Conservation (phyloP, 169 alveolate species). For the Toxoplasma gondii region DNA sequence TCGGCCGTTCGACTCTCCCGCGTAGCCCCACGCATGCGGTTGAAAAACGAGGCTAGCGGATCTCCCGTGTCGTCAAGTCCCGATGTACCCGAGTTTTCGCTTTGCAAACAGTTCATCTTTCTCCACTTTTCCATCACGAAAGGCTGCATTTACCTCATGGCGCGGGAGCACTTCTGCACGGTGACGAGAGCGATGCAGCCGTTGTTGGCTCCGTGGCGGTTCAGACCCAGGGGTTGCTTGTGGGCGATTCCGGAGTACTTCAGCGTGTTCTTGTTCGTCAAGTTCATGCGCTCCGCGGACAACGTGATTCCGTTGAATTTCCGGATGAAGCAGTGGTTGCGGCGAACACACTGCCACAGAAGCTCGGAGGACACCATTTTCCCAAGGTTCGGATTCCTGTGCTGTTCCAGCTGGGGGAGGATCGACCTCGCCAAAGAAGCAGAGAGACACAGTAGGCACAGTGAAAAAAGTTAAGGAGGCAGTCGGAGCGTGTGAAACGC, state of each 20-base stretch:
- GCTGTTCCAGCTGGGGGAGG: not conserved
- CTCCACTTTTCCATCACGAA: too few species aligned
- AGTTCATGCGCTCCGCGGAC: constrained; percentile 45
- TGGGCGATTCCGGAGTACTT: constrained; percentile 40
- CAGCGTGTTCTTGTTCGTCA: constrained; percentile 34
- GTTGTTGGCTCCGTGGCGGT: not conserved
- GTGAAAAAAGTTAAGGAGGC: not conserved
- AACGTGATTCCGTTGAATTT: constrained; percentile 37
- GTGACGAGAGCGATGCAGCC: constrained; percentile 34
- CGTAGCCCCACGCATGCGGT: too few species aligned
- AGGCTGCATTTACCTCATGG: not conserved
- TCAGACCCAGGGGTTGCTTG: constrained; percentile 53
- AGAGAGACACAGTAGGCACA: not conserved
- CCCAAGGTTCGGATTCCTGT: not conserved
- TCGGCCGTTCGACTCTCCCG: too few species aligned
- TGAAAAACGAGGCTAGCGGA: too few species aligned
- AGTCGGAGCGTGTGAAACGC: not conserved
- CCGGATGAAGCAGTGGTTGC: constrained; percentile 31
- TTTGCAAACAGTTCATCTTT: too few species aligned
- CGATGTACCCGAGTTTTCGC: too few species aligned
- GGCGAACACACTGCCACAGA: constrained; percentile 48
- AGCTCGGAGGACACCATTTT: constrained; percentile 55
- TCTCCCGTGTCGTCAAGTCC: too few species aligned
- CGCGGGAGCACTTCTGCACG: not conserved
- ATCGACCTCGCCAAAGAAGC: not conserved